Conservation (phyloP, 176 grass and related monocot species). For the Echinochloa phyllopogon region DNA sequence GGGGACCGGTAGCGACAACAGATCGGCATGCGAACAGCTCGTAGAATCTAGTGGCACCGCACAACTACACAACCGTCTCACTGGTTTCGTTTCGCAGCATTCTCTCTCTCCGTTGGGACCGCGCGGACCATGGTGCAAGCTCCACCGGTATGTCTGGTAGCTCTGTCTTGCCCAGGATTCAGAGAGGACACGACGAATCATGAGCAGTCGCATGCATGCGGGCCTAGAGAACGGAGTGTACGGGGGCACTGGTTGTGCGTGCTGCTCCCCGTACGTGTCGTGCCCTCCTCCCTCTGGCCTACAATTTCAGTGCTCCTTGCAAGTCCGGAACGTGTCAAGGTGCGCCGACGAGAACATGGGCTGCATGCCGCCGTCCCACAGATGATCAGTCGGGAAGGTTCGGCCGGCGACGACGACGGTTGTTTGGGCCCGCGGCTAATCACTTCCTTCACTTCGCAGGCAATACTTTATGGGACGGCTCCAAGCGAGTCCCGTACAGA, state of each 20-base stretch:
- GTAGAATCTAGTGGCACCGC: constrained; percentile 17
- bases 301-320: background rate
- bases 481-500: background rate
- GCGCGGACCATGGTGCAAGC: constrained; percentile 9
- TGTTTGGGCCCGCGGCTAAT: constrained; percentile 25
- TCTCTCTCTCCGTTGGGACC: background rate
- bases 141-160: background rate
- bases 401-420: constrained; percentile 11
- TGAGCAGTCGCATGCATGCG: background rate
- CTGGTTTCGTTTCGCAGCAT: background rate
- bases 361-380: background rate
- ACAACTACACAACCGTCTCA: background rate
- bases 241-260: background rate
- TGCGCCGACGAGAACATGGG: background rate
- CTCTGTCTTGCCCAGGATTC: background rate
- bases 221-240: background rate
- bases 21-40: background rate
- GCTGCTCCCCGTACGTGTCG: too few relatives aligned
- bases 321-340: background rate
- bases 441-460: background rate
- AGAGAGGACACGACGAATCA: background rate
- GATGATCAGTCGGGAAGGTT: background rate
- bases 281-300: too few relatives aligned
- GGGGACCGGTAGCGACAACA: constrained; percentile 31
- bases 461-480: background rate